Evolutionary conservation across 2,329 filamentous ascomycete species (phyloP).

Genomic region (Xylaria sp.): DNA sequence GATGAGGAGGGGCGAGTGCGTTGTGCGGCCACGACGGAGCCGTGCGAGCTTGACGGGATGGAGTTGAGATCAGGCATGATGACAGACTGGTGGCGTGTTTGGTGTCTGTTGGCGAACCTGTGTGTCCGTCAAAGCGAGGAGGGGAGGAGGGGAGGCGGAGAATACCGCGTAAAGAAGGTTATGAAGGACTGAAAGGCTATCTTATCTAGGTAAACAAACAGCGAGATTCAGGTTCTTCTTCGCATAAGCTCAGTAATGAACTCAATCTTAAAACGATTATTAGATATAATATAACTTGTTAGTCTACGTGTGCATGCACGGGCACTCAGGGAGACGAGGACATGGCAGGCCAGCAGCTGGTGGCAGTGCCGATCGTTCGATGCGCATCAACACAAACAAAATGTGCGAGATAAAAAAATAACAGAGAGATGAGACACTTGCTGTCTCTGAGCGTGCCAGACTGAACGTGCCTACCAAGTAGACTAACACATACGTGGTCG

Average conservation of each 20-base stretch:
- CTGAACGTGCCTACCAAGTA: not conserved
- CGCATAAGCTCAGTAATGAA: not conserved
- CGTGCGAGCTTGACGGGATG: conserved; percentile 61
- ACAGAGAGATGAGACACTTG: not conserved
- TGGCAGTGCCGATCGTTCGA: conserved; percentile 2
- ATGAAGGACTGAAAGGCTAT: not conserved
- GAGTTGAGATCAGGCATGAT: conserved; percentile 62
- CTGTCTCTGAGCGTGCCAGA: not conserved
- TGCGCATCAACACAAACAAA: conserved; percentile 6
- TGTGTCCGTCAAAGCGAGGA: not conserved
- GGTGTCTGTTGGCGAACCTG: no score
- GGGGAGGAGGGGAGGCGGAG: not conserved
- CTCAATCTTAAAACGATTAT: not conserved
- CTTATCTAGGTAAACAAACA: not conserved
- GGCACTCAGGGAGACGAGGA: not conserved
- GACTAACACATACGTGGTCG: conserved; percentile 21
- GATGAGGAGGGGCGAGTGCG: conserved; percentile 60
- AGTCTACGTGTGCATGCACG: not conserved
- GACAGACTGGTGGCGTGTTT: not conserved
- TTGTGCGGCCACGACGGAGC: conserved; percentile 53
- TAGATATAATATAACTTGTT: not conserved
- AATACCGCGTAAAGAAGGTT: not conserved
- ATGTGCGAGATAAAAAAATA: not conserved
- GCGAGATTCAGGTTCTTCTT: not conserved
- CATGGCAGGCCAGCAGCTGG: not conserved